Percentiles rank a stretch among this genome's conserved stretches.
These are phyloP conservation scores for Exophiala lecanii-corni DNA, from an alignment of 2,329 filamentous ascomycete genomes.

Conservation along the genomic window DNA sequence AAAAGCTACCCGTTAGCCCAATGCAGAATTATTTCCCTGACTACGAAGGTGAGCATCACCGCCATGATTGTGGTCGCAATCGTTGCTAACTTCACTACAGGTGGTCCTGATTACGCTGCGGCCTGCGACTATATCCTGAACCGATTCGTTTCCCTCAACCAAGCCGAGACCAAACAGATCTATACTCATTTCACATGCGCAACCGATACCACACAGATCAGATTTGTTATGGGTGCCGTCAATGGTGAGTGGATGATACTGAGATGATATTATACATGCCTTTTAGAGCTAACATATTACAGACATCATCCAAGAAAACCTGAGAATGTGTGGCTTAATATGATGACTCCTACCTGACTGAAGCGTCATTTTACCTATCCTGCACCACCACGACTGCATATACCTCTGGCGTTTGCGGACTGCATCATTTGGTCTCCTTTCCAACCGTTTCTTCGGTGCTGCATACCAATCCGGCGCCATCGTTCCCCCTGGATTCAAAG, in stretches of 20 bases:
- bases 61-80: no score
- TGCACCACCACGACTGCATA: constrained; percentile 22
- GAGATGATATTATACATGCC: no score
- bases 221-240: constrained; percentile 99
- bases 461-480: no score
- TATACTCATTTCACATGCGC: constrained; percentile 99
- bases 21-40: constrained; percentile 75
- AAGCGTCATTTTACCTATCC: constrained; percentile 11
- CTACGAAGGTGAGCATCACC: constrained; percentile 65
- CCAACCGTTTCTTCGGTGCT: no score
- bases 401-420: constrained; percentile 16
- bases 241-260: constrained; percentile 93
- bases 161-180: constrained; percentile 99
- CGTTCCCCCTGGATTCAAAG: not conserved
- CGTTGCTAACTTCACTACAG: no score
- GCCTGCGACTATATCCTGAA: constrained; percentile 99
- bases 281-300: constrained; percentile 8
- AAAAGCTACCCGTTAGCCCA: constrained; percentile 67
- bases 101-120: constrained; percentile 88
- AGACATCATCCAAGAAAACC: constrained; percentile 99
- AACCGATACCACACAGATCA: constrained; percentile 96
- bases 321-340: constrained; percentile 94
- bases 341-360: constrained; percentile 36
- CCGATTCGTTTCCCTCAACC: constrained; percentile 95
- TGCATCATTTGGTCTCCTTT: no score